phyloP scores from a whole-genome alignment of 768 basidiomycete species.

The Guyanaporus albipodus region DNA sequence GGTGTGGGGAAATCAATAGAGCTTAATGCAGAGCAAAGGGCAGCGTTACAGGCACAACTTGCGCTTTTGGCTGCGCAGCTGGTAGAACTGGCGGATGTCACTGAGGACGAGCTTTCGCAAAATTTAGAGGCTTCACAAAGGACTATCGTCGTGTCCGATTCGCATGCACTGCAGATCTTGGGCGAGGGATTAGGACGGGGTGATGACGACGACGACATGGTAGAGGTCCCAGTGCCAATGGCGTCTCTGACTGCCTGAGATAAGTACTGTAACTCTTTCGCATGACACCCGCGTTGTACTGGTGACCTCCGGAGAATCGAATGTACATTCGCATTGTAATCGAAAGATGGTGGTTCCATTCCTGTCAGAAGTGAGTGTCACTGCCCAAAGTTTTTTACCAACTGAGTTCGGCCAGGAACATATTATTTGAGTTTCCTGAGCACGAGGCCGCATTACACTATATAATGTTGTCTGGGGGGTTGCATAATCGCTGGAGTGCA shows the following conservation, averaged over 20 bases:
- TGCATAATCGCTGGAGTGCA: no score
- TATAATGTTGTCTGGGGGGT: no score
- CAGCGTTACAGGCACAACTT: constrained; percentile 69
- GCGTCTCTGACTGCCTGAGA: constrained; percentile 15
- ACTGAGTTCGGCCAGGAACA: no score
- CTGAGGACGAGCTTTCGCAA: constrained; percentile 29
- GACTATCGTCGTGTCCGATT: not conserved
- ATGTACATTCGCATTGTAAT: no score
- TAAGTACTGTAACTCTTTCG: no score
- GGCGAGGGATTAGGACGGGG: constrained; percentile 8
- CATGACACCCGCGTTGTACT: no score
- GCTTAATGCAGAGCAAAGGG: constrained; percentile 46
- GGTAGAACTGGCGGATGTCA: constrained; percentile 55
- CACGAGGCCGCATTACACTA: no score
- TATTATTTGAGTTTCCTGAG: no score
- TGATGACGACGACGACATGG: constrained; percentile 25
- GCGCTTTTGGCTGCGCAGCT: constrained; percentile 71
- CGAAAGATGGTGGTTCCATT: no score
- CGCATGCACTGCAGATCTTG: not conserved
- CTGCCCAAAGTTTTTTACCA: no score
- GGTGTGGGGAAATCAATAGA: constrained; percentile 16
- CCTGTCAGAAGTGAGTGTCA: no score
- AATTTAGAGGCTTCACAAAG: constrained; percentile 19
- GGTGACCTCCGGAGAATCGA: no score
- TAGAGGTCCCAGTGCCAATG: constrained; percentile 25